Base-by-base conservation (phyloP, 345 rosid genomes). In the Cardiospermum halicacabum region DNA sequence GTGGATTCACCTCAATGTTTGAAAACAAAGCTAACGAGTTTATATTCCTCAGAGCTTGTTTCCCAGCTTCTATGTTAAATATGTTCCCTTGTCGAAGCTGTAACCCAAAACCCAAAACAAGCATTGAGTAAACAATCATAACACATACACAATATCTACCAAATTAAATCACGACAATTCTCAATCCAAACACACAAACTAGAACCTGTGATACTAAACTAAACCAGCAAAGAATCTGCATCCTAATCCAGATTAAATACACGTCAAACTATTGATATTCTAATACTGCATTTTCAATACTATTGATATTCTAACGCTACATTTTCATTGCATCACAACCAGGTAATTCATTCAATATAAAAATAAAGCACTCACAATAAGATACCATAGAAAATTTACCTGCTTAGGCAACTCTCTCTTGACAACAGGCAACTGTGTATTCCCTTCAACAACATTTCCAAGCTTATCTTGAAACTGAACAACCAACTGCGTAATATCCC, bases 61-160 rank as follows among this genome's bases (percentile, higher is more conserved):
- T 91, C 67, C 97, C 97, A 69, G 89, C 97, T 77, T 89, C 91
- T 64, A 89, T 91, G 80, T 95, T 95, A 76, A 91, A 95, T 75
- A 87, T 86, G 71, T 85, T 69, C 36, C 99, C 96, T 78, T 76
- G 84, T 24, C 86, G 84, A 45, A 95, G 92, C 99, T 95, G 82
- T 66, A 71, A 69, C 48, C 43, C 37, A 63, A 74, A 71, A 10
- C 43, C 37, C 66, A 74, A 71, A 10, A 70, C 45, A 72, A 58
- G 56, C 57, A 48, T 53, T 22, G 42, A 54, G 27, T 11, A 30
- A 15, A 25, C 32, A 24, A 51, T 27, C 50, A 58, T 19, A 25
- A 53, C 4, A 30, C 19, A 12, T 11, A 47, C 26, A 25, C 19
- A 28, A 3, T n/a, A 28, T 21, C 56, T 21, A 5, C 13, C 8